phyloP scores from a whole-genome alignment of 192 early-diverging fungal species.

The Nowakowskiella sp. region DNA sequence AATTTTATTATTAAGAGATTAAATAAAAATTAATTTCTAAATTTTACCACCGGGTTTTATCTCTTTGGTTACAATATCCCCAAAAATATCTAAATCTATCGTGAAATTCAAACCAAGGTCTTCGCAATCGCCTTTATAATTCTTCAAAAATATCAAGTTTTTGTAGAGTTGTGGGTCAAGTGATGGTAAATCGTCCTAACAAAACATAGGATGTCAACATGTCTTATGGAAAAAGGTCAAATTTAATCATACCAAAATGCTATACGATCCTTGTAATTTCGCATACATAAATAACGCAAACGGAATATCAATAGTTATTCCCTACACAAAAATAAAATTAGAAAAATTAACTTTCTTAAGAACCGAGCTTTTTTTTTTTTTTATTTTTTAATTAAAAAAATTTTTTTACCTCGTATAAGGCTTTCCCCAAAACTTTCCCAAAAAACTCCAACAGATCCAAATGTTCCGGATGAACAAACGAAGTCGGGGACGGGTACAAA shows the following conservation, averaged over 20 bases:
- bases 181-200: slow-evolving; percentile 38
- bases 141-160: slow-evolving; percentile 37
- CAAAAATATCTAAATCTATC: slow-evolving; percentile 31
- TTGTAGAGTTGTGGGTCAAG: slow-evolving; percentile 37
- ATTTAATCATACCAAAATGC: slow-evolving; percentile 15
- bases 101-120: slow-evolving; percentile 42
- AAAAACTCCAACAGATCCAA: slow-evolving; percentile 42
- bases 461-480: slow-evolving; percentile 27
- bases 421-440: slow-evolving; percentile 48
- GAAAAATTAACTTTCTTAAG: not conserved
- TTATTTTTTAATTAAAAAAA: no score
- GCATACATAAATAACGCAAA: slow-evolving; percentile 47
- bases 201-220: slow-evolving; percentile 3
- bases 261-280: slow-evolving; percentile 37
- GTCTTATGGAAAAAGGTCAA: not conserved
- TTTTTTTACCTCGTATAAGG: slow-evolving; percentile 36
- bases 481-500: slow-evolving; percentile 34
- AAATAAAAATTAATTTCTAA: no score
- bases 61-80: slow-evolving; percentile 16
- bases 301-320: slow-evolving; percentile 38
- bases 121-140: slow-evolving; percentile 34
- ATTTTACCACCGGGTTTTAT: slow-evolving; percentile 6
- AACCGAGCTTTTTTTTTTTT: not conserved
- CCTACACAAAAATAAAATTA: slow-evolving; percentile 8
- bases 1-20: no score